These are phyloP conservation scores for Lodderomyces pseudojiufengensis DNA, from an alignment of 1,139 yeast species.

Conservation along the genomic window DNA sequence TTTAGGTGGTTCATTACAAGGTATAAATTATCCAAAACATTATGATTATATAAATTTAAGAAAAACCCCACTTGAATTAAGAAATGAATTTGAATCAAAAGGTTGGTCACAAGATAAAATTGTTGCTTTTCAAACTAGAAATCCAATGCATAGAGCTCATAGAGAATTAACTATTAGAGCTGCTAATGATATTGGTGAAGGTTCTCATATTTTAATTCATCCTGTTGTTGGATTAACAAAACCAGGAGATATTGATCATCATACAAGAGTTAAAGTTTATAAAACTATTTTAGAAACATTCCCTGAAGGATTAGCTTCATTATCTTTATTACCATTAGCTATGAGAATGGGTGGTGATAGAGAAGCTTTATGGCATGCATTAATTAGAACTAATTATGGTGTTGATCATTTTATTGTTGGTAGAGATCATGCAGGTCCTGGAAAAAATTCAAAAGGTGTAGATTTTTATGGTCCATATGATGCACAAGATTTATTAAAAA, in stretches of 20 bases:
- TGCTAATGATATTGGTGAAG: slow-evolving; percentile 52
- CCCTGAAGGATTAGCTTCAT: slow-evolving; percentile 89
- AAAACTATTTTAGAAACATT: slow-evolving; percentile 87
- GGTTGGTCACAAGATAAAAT: slow-evolving; percentile 75
- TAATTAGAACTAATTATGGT: slow-evolving; percentile 93
- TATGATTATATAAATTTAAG: slow-evolving; percentile 86
- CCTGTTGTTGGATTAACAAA: slow-evolving; percentile 97
- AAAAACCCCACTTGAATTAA: slow-evolving; percentile 86
- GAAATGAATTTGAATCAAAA: slow-evolving; percentile 74
- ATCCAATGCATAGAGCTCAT: slow-evolving; percentile 98
- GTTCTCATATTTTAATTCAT: slow-evolving; percentile 76
- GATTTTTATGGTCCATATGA: slow-evolving; percentile 97
- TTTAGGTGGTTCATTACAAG: slow-evolving; percentile 85
- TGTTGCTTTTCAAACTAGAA: slow-evolving; percentile 97
- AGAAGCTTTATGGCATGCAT: slow-evolving; percentile 98
- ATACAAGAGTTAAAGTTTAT: slow-evolving; percentile 93
- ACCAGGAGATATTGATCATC: slow-evolving; percentile 98
- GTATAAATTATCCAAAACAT: slow-evolving; percentile 79
- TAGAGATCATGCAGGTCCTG: slow-evolving; percentile 98
- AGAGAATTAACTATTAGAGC: slow-evolving; percentile 95
- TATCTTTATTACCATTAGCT: slow-evolving; percentile 86
- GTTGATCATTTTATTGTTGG: slow-evolving; percentile 97
- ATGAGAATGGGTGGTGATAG: slow-evolving; percentile 99
- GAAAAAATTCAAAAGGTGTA: slow-evolving; percentile 86
- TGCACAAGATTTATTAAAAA: slow-evolving; percentile 85